These are phyloP conservation scores for Ilyonectria robusta DNA, from an alignment of 2,329 filamentous ascomycete species.

Conservation along the genomic window DNA sequence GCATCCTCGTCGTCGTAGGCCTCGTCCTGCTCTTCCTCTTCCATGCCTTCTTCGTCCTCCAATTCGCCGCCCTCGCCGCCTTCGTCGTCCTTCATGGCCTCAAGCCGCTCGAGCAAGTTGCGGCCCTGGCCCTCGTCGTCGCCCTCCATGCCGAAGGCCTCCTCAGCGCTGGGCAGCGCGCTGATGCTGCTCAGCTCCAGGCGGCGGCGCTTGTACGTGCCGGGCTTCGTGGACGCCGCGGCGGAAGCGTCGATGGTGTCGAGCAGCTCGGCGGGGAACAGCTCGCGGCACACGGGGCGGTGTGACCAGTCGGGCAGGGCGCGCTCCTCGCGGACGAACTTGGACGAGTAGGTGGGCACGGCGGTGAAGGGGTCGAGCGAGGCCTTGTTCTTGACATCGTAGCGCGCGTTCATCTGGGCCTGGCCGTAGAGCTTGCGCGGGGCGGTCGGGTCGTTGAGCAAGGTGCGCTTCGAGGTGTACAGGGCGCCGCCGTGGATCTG, in stretches of 20 bases:
- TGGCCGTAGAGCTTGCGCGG: constrained; percentile 66
- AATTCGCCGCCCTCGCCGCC: constrained; percentile 63
- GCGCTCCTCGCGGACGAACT: constrained; percentile 66
- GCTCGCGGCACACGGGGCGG: constrained; percentile 64
- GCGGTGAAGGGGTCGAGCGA: constrained; percentile 71
- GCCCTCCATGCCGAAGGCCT: constrained; percentile 61
- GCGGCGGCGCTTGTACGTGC: constrained; percentile 58
- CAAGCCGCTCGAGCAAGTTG: constrained; percentile 61
- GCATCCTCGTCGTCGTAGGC: constrained; percentile 71
- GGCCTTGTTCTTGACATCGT: constrained; percentile 68
- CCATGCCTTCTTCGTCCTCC: constrained; percentile 65
- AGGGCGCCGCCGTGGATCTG: constrained; percentile 69
- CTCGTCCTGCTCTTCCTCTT: constrained; percentile 64
- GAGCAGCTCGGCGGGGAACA: constrained; percentile 71
- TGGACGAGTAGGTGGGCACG: constrained; percentile 71
- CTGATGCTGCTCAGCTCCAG: constrained; percentile 64
- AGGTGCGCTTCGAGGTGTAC: constrained; percentile 68
- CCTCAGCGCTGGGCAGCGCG: constrained; percentile 64
- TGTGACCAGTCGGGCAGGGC: constrained; percentile 68
- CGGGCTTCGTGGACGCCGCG: constrained; percentile 50
- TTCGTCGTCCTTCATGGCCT: constrained; percentile 65
- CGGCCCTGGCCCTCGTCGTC: constrained; percentile 49
- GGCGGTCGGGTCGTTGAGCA: constrained; percentile 56
- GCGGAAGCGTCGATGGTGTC: constrained; percentile 64
- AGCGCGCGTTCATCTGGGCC: constrained; percentile 71